A percentile compares a stretch with the other conserved stretches of the same genome.
Evolutionary conservation across 1,284 basidiomycete species (phyloP).

Genomic region (Blastosporella zonata): DNA sequence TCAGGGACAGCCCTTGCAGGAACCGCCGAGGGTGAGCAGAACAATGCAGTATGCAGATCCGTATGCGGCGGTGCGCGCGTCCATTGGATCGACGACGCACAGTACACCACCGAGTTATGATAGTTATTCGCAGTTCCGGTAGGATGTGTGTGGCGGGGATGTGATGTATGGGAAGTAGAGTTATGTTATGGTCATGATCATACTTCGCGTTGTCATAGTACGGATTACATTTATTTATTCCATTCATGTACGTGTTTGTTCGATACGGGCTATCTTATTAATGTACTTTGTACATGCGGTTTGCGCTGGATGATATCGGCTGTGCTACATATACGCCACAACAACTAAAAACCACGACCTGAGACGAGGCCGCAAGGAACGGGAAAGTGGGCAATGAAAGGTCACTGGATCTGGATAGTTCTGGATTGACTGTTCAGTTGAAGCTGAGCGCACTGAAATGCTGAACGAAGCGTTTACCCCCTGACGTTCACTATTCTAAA

Average conservation of each 20-base stretch:
- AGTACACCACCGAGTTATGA: slow-evolving; percentile 48
- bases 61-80: slow-evolving; percentile 71
- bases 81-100: slow-evolving; percentile 29
- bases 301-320: too few species aligned
- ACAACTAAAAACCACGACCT: too few species aligned
- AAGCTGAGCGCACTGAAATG: too few species aligned
- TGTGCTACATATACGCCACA: too few species aligned
- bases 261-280: background rate
- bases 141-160: slow-evolving; percentile 1
- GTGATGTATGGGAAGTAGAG: background rate
- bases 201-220: background rate
- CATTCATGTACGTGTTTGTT: background rate
- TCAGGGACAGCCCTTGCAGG: background rate
- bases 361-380: too few species aligned
- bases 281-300: background rate
- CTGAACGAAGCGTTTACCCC: too few species aligned
- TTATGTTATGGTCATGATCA: background rate
- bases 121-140: slow-evolving; percentile 43
- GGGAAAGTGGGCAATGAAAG: too few species aligned
- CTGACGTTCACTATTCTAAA: too few species aligned
- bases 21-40: slow-evolving; percentile 58
- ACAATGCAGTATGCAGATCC: slow-evolving; percentile 89
- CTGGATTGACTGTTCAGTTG: too few species aligned
- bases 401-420: too few species aligned
- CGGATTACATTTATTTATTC: background rate